These are phyloP conservation scores for Arthromyces matolae DNA, from an alignment of 768 basidiomycete genomes.

Conservation along the genomic window DNA sequence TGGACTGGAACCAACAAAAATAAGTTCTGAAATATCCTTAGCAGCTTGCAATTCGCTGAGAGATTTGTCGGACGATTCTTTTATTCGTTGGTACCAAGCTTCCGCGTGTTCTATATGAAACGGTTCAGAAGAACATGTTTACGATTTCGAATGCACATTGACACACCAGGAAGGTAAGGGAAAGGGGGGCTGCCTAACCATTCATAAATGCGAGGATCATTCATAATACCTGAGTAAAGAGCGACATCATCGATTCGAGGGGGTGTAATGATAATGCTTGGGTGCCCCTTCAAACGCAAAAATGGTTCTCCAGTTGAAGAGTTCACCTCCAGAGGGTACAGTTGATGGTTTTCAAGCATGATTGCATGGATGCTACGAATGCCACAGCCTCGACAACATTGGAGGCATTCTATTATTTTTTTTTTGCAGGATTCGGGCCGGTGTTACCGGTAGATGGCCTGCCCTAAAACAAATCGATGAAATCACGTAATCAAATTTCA, in stretches of 20 bases:
- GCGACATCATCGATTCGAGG: slow-evolving; percentile 36
- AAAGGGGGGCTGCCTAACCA: slow-evolving; percentile 47
- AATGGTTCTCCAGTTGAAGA: slow-evolving; percentile 38
- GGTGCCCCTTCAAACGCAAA: slow-evolving; percentile 46
- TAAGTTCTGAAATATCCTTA: slow-evolving; percentile 20
- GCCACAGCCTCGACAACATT: neutral
- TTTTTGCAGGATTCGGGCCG: too few species aligned
- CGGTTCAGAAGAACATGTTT: neutral
- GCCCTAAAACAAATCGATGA: slow-evolving; percentile 42
- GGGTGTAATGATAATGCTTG: slow-evolving; percentile 58
- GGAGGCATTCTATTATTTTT: neutral
- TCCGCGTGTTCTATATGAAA: slow-evolving; percentile 32
- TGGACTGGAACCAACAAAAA: slow-evolving; percentile 42
- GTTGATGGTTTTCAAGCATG: slow-evolving; percentile 28
- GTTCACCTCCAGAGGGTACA: slow-evolving; percentile 32
- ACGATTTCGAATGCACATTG: neutral
- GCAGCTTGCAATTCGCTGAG: slow-evolving; percentile 30
- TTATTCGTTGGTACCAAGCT: slow-evolving; percentile 25
- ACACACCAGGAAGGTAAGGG: slow-evolving; percentile 45
- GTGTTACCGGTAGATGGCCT: slow-evolving; percentile 19
- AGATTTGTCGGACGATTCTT: slow-evolving; percentile 24
- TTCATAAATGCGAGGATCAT: slow-evolving; percentile 44
- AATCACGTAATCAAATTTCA: slow-evolving; percentile 26
- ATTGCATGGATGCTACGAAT: too few species aligned
- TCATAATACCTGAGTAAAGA: slow-evolving; percentile 36